Conservation (phyloP, 2,329 filamentous ascomycete species). For the Corinectria fuckeliana region DNA sequence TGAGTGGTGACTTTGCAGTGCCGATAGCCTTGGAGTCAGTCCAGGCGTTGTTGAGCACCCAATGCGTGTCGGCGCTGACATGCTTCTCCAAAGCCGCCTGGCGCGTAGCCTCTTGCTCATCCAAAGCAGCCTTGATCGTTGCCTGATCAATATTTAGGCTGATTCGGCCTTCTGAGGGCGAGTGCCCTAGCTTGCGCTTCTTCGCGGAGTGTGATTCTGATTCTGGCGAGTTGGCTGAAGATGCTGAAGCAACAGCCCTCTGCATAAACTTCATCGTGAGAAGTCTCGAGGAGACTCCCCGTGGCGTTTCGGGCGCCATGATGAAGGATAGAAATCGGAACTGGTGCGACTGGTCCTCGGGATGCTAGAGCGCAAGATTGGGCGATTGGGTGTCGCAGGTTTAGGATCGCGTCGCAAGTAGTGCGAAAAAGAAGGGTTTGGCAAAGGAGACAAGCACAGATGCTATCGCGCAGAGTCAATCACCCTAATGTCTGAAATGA, state of each 20-base stretch:
- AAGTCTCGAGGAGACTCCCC: constrained; percentile 83
- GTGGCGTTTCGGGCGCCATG: constrained; percentile 61
- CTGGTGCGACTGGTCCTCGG: not conserved
- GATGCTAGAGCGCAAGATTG: not conserved
- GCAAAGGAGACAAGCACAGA: not conserved
- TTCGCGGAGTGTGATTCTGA: constrained; percentile 64
- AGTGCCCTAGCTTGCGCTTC: constrained; percentile 61
- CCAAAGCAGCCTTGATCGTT: constrained; percentile 67
- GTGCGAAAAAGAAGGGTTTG: not conserved
- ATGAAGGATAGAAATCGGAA: not conserved
- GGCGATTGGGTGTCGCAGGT: not conserved
- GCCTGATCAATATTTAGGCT: constrained; percentile 58
- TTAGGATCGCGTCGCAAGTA: not conserved
- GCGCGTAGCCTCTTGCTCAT: constrained; percentile 71
- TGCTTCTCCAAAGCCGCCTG: constrained; percentile 67
- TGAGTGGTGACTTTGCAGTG: constrained; percentile 49
- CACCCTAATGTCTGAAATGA: not conserved
- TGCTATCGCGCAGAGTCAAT: not conserved
- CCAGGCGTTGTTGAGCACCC: constrained; percentile 68
- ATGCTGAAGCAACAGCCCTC: constrained; percentile 72
- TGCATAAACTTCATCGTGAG: constrained; percentile 99
- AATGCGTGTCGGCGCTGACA: constrained; percentile 74
- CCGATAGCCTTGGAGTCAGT: constrained; percentile 34
- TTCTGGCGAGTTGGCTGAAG: constrained; percentile 52
- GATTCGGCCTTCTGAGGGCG: constrained; percentile 46